Evolutionary conservation across 2,329 filamentous ascomycete species (phyloP).

Genomic region (Claviceps sorghi): DNA sequence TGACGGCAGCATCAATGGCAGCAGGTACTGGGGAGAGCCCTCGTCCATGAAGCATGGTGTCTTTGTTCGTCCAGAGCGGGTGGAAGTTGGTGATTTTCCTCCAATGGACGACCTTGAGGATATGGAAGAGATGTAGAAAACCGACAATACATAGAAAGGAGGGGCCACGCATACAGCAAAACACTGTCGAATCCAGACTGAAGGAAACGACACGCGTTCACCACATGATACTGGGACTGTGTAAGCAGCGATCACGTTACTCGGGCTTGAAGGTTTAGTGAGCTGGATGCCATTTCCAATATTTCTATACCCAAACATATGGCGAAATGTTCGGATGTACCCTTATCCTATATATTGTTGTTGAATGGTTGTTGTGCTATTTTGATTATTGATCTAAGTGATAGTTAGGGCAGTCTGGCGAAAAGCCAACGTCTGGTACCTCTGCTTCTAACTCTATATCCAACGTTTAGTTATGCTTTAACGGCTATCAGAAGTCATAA

Average conservation of each 20-base stretch:
- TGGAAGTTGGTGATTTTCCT: slow-evolving; percentile 62
- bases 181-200: neutral
- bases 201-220: neutral
- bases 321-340: neutral
- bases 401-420: too few relatives aligned
- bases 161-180: neutral
- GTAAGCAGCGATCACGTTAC: neutral
- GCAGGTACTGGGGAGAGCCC: slow-evolving; percentile 54
- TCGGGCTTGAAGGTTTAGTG: neutral
- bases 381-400: too few relatives aligned
- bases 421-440: too few relatives aligned
- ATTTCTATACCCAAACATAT: neutral
- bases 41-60: slow-evolving; percentile 57
- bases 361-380: too few relatives aligned
- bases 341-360: too few relatives aligned
- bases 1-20: slow-evolving; percentile 55
- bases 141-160: neutral
- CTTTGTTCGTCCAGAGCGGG: slow-evolving; percentile 63
- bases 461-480: too few relatives aligned
- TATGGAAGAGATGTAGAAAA: slow-evolving; percentile 53
- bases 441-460: too few relatives aligned
- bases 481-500: too few relatives aligned
- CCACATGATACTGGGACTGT: neutral
- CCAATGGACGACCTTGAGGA: slow-evolving; percentile 60
- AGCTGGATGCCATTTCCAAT: too few relatives aligned